Conservation (phyloP, 164 flowering plant species). For the Platanus orientalis region DNA sequence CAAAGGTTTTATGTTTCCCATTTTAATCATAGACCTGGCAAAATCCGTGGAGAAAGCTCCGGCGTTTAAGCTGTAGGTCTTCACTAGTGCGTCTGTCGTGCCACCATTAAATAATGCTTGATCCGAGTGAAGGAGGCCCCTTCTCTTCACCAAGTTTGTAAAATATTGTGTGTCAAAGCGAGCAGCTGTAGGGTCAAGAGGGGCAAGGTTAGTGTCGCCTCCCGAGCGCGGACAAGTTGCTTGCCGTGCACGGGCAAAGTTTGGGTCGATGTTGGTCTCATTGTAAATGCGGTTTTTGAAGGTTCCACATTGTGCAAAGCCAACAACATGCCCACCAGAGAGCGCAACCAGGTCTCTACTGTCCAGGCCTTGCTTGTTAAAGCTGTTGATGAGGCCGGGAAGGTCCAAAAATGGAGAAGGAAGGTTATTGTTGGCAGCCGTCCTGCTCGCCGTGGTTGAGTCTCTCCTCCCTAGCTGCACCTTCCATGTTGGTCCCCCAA, state of each 20-base stretch:
- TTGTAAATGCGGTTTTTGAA: constrained; percentile 15
- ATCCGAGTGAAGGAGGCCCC: constrained; percentile 21
- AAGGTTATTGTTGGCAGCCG: constrained; percentile 10
- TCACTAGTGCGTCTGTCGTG: constrained; percentile 11
- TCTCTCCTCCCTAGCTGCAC: constrained; percentile 24
- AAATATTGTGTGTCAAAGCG: constrained; percentile 13
- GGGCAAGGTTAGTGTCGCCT: constrained; percentile 10
- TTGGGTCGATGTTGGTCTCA: constrained; percentile 12
- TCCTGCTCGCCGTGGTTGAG: constrained; percentile 18
- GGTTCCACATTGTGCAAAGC: constrained; percentile 7
- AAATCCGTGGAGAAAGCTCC: constrained; percentile 10
- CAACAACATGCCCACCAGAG: constrained; percentile 23
- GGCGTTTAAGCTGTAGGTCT: constrained; percentile 5
- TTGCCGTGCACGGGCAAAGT: constrained; percentile 7
- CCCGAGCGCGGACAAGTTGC: constrained; percentile 5
- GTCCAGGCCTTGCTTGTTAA: constrained; percentile 17
- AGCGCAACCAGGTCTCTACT: constrained; percentile 26
- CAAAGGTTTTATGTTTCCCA: constrained; percentile 20
- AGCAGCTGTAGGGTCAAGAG: constrained; percentile 13
- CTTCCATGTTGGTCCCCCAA: constrained; percentile 20
- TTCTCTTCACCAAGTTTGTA: constrained; percentile 5
- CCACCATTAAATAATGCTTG: constrained; percentile 19
- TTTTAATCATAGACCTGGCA: constrained; percentile 17
- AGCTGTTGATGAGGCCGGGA: constrained; percentile 12
- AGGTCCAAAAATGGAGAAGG: constrained; percentile 18